Conservation (phyloP, 331 rosid species). For the Pyrus hybrid region DNA sequence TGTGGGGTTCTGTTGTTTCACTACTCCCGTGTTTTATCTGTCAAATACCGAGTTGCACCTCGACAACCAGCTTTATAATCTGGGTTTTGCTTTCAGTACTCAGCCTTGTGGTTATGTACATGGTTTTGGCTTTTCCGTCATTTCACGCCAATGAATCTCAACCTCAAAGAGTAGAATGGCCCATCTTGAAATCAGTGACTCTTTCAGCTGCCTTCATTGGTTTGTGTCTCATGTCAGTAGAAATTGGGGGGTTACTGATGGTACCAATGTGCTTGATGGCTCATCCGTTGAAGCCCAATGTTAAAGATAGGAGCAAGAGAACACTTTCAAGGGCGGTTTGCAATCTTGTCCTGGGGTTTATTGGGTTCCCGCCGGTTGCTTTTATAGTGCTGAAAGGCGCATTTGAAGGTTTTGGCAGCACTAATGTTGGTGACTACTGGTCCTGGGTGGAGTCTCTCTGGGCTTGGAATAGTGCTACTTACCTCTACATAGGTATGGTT, state of each 20-base stretch:
- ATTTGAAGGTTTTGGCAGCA: constrained; percentile 35
- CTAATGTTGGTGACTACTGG: constrained; percentile 64
- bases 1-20: constrained; percentile 72
- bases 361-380: constrained; percentile 69
- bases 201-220: constrained; percentile 71
- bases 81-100: constrained; percentile 60
- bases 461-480: constrained; percentile 94
- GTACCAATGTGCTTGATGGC: constrained; percentile 77
- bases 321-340: constrained; percentile 39
- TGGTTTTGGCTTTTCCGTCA: constrained; percentile 50
- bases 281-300: constrained; percentile 69
- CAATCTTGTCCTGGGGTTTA: constrained; percentile 52
- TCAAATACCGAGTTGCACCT: constrained; percentile 45
- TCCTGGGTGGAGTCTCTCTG: constrained; percentile 89
- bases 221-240: constrained; percentile 82
- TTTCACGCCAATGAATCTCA: constrained; percentile 27
- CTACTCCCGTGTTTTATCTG: constrained; percentile 64
- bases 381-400: constrained; percentile 44
- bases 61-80: constrained; percentile 34
- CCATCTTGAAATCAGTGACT: constrained; percentile 76
- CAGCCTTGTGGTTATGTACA: constrained; percentile 38
- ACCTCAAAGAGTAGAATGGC: constrained; percentile 48
- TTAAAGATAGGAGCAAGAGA: constrained; percentile 31
- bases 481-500: constrained; percentile 67
- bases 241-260: constrained; percentile 69